Percentiles rank a stretch among this genome's conserved stretches.
phyloP scores from a whole-genome alignment of 371 early-diverging fungal genomes.

The Mucor sp. region DNA sequence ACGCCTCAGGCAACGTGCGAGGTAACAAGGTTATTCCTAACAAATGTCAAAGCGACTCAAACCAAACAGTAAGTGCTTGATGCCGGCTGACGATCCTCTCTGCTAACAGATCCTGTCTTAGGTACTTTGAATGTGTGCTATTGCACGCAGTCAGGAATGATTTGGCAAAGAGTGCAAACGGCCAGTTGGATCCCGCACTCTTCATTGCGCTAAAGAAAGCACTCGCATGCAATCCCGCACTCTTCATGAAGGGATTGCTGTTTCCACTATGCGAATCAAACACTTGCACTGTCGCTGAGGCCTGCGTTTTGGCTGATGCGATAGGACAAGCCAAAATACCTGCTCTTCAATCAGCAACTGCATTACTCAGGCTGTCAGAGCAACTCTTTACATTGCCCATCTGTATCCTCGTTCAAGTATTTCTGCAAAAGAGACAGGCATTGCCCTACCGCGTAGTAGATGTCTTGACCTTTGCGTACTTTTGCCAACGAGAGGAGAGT shows the following conservation, averaged over 20 bases:
- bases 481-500: constrained; percentile 78
- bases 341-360: constrained; percentile 81
- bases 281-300: constrained; percentile 90
- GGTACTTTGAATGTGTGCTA: neutral
- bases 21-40: constrained; percentile 91
- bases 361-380: constrained; percentile 87
- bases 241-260: constrained; percentile 95
- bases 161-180: constrained; percentile 18
- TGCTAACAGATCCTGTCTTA: neutral
- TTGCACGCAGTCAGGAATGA: neutral
- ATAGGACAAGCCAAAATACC: constrained; percentile 73
- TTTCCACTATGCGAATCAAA: constrained; percentile 92
- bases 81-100: neutral
- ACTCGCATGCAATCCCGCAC: constrained; percentile 88
- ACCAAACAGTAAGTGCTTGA: constrained; percentile 60
- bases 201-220: constrained; percentile 94
- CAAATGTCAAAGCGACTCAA: constrained; percentile 87
- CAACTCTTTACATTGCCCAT: constrained; percentile 89
- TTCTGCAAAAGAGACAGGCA: constrained; percentile 96
- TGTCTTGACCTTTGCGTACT: constrained; percentile 84
- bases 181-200: constrained; percentile 91
- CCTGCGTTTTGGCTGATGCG: constrained; percentile 90
- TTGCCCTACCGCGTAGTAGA: constrained; percentile 96
- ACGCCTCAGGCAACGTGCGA: constrained; percentile 93
- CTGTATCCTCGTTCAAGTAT: constrained; percentile 85